Percentiles rank a stretch among this genome's conserved stretches.
Conservation (phyloP, 768 basidiomycete genomes). For the Gloeophyllum trabeum region DNA sequence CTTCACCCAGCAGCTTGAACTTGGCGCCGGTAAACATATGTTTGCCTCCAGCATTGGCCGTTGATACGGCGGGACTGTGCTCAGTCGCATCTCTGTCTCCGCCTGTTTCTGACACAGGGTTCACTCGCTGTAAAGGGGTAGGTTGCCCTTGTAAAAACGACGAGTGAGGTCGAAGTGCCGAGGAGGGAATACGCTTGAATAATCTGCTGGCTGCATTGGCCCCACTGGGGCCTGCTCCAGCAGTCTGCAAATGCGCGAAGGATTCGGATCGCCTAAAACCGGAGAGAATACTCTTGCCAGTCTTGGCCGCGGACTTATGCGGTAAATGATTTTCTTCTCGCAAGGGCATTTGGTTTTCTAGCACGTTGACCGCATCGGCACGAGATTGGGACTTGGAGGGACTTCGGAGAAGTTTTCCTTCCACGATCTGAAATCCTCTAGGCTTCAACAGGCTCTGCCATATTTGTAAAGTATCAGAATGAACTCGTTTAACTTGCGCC, state of each 20-base stretch:
- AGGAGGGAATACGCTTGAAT: too few species aligned
- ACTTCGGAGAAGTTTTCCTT: constrained; percentile 48
- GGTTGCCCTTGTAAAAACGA: background rate
- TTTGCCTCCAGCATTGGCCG: constrained; percentile 1
- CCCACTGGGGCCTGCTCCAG: background rate
- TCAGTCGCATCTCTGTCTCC: background rate
- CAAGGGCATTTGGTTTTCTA: too few species aligned
- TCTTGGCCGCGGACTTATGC: too few species aligned
- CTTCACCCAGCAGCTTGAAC: constrained; percentile 60
- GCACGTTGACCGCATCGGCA: too few species aligned
- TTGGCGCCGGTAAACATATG: constrained; percentile 42
- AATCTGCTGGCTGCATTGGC: too few species aligned
- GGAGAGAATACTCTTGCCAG: background rate
- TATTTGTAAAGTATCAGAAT: constrained; percentile 50
- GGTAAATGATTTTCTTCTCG: constrained; percentile 7
- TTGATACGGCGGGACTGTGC: constrained; percentile 8
- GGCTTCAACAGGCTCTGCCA: constrained; percentile 61
- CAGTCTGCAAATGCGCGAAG: background rate
- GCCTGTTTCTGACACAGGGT: too few species aligned
- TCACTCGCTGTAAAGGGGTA: background rate
- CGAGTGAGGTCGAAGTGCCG: background rate
- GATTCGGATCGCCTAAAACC: background rate
- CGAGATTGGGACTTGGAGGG: constrained; percentile 33
- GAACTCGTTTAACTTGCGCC: constrained; percentile 44
- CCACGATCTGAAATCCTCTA: constrained; percentile 54